These are phyloP conservation scores for Salix dunnii DNA, from an alignment of 345 rosid genomes.

Conservation along the genomic window DNA sequence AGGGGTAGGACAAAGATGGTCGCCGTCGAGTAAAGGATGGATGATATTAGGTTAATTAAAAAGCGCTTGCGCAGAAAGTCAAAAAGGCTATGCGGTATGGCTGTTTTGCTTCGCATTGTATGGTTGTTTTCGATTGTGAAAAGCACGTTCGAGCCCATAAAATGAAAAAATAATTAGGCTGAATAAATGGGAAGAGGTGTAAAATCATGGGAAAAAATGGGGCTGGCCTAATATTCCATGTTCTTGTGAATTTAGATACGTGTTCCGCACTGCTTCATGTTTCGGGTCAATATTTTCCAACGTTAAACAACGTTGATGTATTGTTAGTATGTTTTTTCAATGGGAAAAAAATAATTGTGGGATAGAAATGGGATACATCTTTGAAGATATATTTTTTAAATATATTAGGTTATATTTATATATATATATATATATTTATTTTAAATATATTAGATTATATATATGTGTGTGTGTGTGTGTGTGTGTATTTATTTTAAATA, in stretches of 20 bases:
- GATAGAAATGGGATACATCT: too few species aligned
- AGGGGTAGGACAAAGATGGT: not conserved
- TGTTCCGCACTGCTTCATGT: too few species aligned
- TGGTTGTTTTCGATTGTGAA: not conserved
- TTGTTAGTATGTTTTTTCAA: too few species aligned
- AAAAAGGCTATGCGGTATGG: not conserved
- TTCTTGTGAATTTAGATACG: not conserved
- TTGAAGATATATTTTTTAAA: too few species aligned
- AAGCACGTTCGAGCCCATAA: not conserved
- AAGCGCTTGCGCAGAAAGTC: not conserved
- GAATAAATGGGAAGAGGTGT: not conserved
- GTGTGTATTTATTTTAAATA: too few species aligned
- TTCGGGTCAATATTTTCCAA: too few species aligned
- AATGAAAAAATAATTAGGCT: not conserved
- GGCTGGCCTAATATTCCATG: not conserved
- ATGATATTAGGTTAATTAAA: not conserved
- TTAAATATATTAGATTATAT: too few species aligned
- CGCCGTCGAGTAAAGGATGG: not conserved
- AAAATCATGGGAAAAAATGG: not conserved
- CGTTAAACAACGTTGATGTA: too few species aligned
- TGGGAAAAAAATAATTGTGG: too few species aligned
- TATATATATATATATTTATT: too few species aligned
- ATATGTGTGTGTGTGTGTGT: too few species aligned
- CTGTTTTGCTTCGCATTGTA: not conserved
- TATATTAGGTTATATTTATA: too few species aligned